Evolutionary conservation across 331 rosid species (phyloP).

Genomic region (Acacia pycnantha): DNA sequence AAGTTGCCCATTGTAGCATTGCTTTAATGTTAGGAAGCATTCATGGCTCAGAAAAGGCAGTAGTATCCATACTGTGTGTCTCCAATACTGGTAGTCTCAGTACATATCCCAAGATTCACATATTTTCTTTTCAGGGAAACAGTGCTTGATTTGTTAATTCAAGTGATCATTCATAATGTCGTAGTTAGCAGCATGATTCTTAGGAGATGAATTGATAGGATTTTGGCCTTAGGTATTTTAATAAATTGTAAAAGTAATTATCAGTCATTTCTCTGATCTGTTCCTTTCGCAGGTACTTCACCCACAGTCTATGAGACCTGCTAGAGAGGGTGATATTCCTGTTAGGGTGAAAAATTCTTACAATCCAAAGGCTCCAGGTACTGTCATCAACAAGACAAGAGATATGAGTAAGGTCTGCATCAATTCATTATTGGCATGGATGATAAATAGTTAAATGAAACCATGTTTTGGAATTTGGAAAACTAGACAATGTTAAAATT

Average conservation of each 20-base stretch:
- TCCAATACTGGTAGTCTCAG: background rate
- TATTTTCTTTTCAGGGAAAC: background rate
- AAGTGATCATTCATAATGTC: background rate
- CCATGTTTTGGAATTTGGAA: background rate
- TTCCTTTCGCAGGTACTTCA: conserved; percentile 71
- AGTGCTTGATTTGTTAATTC: no score
- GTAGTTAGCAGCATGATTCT: conserved; percentile 2
- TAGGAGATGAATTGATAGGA: background rate
- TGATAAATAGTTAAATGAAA: background rate
- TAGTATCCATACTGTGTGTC: background rate
- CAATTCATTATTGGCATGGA: conserved; percentile 16
- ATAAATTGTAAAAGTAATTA: conserved; percentile 35
- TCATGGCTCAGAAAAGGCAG: background rate
- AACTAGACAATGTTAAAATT: conserved; percentile 16
- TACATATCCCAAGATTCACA: background rate
- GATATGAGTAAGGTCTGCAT: conserved; percentile 87
- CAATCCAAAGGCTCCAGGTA: conserved; percentile 91
- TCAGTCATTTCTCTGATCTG: conserved; percentile 13
- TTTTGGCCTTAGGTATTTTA: background rate
- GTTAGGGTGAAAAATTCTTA: conserved; percentile 95
- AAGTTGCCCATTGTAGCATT: background rate
- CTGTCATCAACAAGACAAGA: conserved; percentile 78
- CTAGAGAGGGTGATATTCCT: conserved; percentile 94
- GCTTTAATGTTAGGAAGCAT: background rate
- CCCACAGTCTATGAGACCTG: conserved; percentile 98